Evolutionary conservation across 179 eudicot species (phyloP).

Genomic region (Beta lomatogona): DNA sequence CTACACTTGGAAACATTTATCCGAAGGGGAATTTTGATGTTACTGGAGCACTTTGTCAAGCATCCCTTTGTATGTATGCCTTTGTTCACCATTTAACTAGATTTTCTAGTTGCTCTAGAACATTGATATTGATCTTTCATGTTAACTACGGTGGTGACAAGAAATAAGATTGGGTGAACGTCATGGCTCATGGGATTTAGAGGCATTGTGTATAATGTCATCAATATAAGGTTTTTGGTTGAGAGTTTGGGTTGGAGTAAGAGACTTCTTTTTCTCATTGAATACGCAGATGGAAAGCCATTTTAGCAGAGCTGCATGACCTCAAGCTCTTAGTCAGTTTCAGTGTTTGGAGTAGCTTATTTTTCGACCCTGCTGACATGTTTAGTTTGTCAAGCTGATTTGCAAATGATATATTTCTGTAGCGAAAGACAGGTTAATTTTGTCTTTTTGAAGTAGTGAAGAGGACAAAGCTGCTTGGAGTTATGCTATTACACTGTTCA

Average conservation of each 20-base stretch:
- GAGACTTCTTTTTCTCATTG: no score
- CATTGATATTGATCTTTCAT: background rate
- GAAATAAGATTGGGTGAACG: background rate
- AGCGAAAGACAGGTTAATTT: background rate
- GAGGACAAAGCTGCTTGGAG: background rate
- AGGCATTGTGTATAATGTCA: background rate
- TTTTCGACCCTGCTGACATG: background rate
- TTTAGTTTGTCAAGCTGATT: background rate
- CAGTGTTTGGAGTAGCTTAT: background rate
- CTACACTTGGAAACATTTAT: background rate
- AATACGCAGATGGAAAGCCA: background rate
- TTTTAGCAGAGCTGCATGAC: background rate
- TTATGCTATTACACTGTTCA: background rate
- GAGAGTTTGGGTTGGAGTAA: background rate
- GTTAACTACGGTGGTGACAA: background rate
- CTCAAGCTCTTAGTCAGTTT: background rate
- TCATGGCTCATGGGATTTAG: background rate
- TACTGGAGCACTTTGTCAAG: background rate
- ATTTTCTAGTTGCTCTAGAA: background rate
- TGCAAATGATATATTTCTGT: background rate
- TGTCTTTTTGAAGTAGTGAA: background rate
- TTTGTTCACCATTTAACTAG: background rate
- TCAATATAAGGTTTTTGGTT: background rate
- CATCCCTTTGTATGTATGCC: background rate
- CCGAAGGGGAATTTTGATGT: background rate